Percentiles rank a stretch among this genome's conserved stretches.
phyloP scores from a whole-genome alignment of 768 basidiomycete species.

The Naematelia encephala region DNA sequence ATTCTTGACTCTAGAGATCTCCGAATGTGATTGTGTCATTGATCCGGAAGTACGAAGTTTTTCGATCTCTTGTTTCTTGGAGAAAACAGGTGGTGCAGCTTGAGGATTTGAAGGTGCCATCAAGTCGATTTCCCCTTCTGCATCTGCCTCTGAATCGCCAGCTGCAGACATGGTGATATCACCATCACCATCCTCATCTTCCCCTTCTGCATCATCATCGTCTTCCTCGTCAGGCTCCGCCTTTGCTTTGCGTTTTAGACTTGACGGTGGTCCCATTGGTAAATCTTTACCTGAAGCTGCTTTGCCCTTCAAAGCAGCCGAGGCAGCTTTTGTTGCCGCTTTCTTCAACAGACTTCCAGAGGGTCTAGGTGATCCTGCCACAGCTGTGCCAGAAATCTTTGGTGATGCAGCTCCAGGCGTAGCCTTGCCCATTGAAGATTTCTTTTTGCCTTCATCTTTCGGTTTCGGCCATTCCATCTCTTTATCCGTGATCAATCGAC shows the following conservation, averaged over 20 bases:
- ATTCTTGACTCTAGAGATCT: conserved; percentile 97
- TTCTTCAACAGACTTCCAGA: conserved; percentile 52
- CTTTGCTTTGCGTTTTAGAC: conserved; percentile 35
- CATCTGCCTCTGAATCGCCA: conserved; percentile 61
- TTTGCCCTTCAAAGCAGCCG: conserved; percentile 49
- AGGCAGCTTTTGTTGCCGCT: conserved; percentile 45
- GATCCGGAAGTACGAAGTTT: conserved; percentile 95
- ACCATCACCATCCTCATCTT: conserved; percentile 51
- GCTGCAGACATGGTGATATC: conserved; percentile 59
- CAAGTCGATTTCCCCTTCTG: conserved; percentile 49
- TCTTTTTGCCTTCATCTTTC: conserved; percentile 47
- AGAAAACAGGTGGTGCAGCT: conserved; percentile 66
- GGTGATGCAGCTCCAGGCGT: conserved; percentile 24
- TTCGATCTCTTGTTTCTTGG: conserved; percentile 98
- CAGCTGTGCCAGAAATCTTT: background rate
- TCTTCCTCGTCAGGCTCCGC: conserved; percentile 34
- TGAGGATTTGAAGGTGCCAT: conserved; percentile 55
- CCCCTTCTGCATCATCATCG: conserved; percentile 68
- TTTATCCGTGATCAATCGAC: conserved; percentile 73
- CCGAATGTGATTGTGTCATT: conserved; percentile 98
- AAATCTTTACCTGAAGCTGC: conserved; percentile 50
- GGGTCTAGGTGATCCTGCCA: conserved; percentile 30
- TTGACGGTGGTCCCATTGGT: conserved; percentile 10
- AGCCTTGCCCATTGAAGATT: conserved; percentile 59
- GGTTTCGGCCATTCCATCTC: conserved; percentile 85